Conservation (phyloP, 140 eudicot genomes). For the Ambrosia hybrid region DNA sequence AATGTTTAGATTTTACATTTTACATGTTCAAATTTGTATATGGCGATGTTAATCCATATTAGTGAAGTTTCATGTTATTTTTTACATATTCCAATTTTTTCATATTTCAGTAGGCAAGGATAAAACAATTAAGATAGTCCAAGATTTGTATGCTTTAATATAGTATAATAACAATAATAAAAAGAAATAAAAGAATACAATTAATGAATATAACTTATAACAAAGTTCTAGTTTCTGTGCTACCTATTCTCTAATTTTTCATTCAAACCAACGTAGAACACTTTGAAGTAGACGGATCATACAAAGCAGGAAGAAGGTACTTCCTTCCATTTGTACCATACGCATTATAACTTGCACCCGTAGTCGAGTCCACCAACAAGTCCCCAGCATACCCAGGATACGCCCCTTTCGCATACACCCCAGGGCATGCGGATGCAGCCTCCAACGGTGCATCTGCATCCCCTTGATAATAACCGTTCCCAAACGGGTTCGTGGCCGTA, state of each 20-base stretch:
- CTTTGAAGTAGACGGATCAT: slow-evolving; percentile 43
- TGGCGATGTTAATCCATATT: too few relatives aligned
- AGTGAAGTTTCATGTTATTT: too few relatives aligned
- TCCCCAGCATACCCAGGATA: slow-evolving; percentile 62
- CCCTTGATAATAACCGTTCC: slow-evolving; percentile 58
- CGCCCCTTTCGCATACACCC: slow-evolving; percentile 49
- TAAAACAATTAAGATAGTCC: too few relatives aligned
- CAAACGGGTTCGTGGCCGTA: slow-evolving; percentile 58
- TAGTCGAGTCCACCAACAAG: slow-evolving; percentile 39
- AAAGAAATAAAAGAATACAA: not conserved
- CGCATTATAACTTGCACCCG: slow-evolving; percentile 60
- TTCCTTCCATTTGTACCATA: slow-evolving; percentile 54
- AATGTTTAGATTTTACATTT: too few relatives aligned
- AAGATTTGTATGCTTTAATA: too few relatives aligned
- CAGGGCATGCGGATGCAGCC: slow-evolving; percentile 59
- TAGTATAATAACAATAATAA: too few relatives aligned
- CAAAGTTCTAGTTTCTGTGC: slow-evolving; percentile 5
- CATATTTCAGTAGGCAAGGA: too few relatives aligned
- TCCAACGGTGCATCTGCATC: slow-evolving; percentile 48
- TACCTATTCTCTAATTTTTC: not conserved
- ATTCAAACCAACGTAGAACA: slow-evolving; percentile 50
- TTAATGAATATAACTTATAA: slow-evolving; percentile 27
- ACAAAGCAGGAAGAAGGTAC: slow-evolving; percentile 49
- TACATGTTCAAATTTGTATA: too few relatives aligned
- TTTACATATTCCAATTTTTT: too few relatives aligned